Evolutionary conservation across 2,329 filamentous ascomycete species (phyloP).

Genomic region (Xylaria sp.): DNA sequence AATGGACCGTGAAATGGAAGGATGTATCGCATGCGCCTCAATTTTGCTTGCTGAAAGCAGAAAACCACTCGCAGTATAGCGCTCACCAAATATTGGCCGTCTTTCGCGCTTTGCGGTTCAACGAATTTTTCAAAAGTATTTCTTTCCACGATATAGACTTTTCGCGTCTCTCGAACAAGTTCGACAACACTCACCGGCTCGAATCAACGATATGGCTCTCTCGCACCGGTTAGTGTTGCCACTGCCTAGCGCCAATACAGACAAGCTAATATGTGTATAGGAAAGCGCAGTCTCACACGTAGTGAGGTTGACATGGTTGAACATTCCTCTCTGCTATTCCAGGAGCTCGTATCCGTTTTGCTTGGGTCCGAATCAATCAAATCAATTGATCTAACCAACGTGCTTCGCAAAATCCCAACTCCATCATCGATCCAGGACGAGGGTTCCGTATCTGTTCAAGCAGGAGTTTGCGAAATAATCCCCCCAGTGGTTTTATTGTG

Average conservation of each 20-base stretch:
- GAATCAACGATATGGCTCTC: constrained; percentile 58
- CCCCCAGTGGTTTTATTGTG: constrained; percentile 57
- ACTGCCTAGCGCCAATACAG: background rate
- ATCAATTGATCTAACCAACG: constrained; percentile 59
- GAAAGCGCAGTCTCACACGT: constrained; percentile 52
- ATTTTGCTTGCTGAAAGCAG: constrained; percentile 57
- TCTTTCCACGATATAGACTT: constrained; percentile 61
- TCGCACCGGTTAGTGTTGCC: constrained; percentile 52
- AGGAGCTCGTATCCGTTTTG: constrained; percentile 61
- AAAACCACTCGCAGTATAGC: constrained; percentile 49
- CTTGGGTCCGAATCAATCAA: constrained; percentile 62
- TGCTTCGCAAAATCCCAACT: constrained; percentile 37
- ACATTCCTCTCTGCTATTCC: constrained; percentile 57
- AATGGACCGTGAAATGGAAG: constrained; percentile 59
- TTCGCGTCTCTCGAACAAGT: constrained; percentile 46
- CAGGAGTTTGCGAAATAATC: constrained; percentile 47
- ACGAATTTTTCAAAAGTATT: constrained; percentile 64
- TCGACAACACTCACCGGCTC: constrained; percentile 52
- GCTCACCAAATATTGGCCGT: constrained; percentile 61
- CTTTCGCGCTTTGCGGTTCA: constrained; percentile 61
- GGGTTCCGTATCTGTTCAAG: constrained; percentile 7
- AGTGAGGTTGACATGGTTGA: constrained; percentile 54
- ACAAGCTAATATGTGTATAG: constrained; percentile 32
- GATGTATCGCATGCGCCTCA: constrained; percentile 53
- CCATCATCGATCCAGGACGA: constrained; percentile 29